Conservation (phyloP, 2,329 filamentous ascomycete genomes). For the Celoporthe dispersa region DNA sequence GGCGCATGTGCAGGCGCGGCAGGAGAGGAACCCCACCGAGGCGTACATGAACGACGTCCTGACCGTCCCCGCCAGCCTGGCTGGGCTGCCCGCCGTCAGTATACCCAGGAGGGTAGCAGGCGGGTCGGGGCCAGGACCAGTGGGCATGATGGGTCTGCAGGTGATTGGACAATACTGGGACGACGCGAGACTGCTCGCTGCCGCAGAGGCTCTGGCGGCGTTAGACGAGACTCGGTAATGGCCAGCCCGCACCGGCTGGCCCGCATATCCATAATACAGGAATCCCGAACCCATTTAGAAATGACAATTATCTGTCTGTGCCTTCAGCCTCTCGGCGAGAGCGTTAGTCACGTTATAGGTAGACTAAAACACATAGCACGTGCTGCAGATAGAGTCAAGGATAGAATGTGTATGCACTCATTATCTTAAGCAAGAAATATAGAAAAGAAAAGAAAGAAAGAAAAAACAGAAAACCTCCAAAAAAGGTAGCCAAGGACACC, state of each 20-base stretch:
- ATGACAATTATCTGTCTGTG: background rate
- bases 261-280: background rate
- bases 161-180: slow-evolving; percentile 83
- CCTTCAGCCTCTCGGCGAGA: background rate
- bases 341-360: background rate
- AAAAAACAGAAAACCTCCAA: background rate
- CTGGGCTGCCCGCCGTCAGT: slow-evolving; percentile 86
- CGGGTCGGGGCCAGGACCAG: slow-evolving; percentile 37
- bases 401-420: background rate
- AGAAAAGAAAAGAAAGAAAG: background rate
- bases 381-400: background rate
- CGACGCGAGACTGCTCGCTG: slow-evolving; percentile 65
- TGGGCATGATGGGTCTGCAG: slow-evolving; percentile 63
- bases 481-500: background rate
- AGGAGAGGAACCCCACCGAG: slow-evolving; percentile 62
- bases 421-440: background rate
- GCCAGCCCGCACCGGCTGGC: no score
- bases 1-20: slow-evolving; percentile 49
- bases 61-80: slow-evolving; percentile 91
- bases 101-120: slow-evolving; percentile 64
- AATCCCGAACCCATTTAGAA: background rate
- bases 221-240: slow-evolving; percentile 1
- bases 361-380: background rate
- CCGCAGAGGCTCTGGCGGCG: slow-evolving; percentile 53
- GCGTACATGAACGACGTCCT: slow-evolving; percentile 93